A percentile compares a stretch with the other conserved stretches of the same genome.
phyloP scores from a whole-genome alignment of 2,329 filamentous ascomycete genomes.

The Cladophialophora bantiana region DNA sequence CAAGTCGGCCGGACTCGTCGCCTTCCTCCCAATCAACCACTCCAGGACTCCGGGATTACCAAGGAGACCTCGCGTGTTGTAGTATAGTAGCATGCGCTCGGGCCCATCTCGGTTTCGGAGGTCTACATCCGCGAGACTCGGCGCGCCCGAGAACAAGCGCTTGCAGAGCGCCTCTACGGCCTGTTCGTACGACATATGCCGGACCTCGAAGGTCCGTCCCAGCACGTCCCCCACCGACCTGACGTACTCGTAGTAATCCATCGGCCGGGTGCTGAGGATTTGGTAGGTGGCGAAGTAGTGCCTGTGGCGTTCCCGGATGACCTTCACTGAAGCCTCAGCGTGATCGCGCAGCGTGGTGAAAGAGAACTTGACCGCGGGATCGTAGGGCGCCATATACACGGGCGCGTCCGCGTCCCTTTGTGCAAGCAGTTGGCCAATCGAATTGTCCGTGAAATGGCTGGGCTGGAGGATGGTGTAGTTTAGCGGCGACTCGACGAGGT shows the following conservation, averaged over 20 bases:
- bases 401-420: background rate
- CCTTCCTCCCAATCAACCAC: slow-evolving; percentile 41
- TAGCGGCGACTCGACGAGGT: slow-evolving; percentile 2
- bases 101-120: slow-evolving; percentile 36
- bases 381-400: slow-evolving; percentile 1
- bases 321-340: slow-evolving; percentile 15
- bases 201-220: slow-evolving; percentile 2
- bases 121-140: background rate
- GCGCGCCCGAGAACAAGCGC: background rate
- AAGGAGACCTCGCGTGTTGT: slow-evolving; percentile 38
- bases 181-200: slow-evolving; percentile 7
- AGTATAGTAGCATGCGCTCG: slow-evolving; percentile 40
- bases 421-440: slow-evolving; percentile 2
- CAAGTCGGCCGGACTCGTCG: slow-evolving; percentile 22
- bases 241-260: slow-evolving; percentile 15
- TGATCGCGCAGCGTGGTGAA: slow-evolving; percentile 9
- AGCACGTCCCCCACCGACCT: slow-evolving; percentile 9
- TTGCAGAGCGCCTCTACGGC: background rate
- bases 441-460: slow-evolving; percentile 14
- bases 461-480: slow-evolving; percentile 9
- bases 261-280: slow-evolving; percentile 8
- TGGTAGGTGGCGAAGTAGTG: slow-evolving; percentile 14
- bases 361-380: background rate
- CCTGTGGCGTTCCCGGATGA: slow-evolving; percentile 7
- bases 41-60: slow-evolving; percentile 41